Evolutionary conservation across 2,329 filamentous ascomycete genomes (phyloP), one percentile per base, ranked within the genome.

Genomic region (Verticillium alfalfae): DNA sequence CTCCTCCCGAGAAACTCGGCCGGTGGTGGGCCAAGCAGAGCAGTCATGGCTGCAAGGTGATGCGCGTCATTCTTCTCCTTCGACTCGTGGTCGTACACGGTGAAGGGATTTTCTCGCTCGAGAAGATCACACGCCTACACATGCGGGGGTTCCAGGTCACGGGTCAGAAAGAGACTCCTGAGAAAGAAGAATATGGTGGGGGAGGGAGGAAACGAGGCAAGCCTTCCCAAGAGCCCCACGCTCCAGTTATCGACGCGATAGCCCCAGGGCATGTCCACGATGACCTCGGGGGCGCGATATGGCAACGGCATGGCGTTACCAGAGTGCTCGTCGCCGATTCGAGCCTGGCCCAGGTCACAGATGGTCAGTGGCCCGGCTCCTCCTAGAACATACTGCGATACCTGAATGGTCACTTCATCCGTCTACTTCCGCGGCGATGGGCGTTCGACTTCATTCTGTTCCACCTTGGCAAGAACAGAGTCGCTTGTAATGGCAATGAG

Each of bases 331-430:
- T 56, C 52, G 2, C 71, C 71, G 34, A 72, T 68, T n/a, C 71
- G 68, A n/a, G 76, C 75, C 62, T 75, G 71, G 13, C 76, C 72
- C 1, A 78, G 64, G 62, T 79, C 75, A 54, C 67, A 70, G 8
- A 78, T 66, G 8, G 64, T 66, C 6, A 76, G 70, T 0, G 64
- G 56, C 0, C 73, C 75, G 22, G 65, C 67, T 15, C 70, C 72
- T 34, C 71, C 64, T 3, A 71, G 34, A 67, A 77, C 69, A 60
- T 70, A 69, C 26, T 70, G 67, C 10, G 75, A 76, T 12, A 71
- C 63, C 55, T 78, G 68, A 16, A 73, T 71, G 5, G 66, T 67
- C 2, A 61, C 65, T 26, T 70, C 66, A n/a, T 61, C 64, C 0
- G 69, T 26, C 3, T 61, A 38, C 62, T 76, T 77, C 37, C 72